Conservation (phyloP, 306 rosid species). For the Herpetospermum pedunculosum region DNA sequence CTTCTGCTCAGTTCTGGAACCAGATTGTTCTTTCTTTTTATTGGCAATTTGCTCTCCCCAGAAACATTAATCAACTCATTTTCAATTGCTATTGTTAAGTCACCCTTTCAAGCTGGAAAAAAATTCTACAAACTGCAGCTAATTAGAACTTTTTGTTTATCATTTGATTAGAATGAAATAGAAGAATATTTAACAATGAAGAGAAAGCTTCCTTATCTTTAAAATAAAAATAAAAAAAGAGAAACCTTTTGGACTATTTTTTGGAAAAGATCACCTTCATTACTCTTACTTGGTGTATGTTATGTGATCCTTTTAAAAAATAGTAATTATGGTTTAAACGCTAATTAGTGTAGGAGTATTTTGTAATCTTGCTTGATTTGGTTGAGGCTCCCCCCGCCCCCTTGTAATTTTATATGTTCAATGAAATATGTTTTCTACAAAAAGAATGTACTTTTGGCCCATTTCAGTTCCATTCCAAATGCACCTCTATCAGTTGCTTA, state of each 20-base stretch:
- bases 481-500: not conserved
- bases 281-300: not conserved
- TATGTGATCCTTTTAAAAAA: not conserved
- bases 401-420: not conserved
- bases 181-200: not conserved
- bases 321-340: not conserved
- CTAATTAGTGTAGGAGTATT: not conserved
- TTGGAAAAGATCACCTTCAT: not conserved
- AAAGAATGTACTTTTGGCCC: not conserved
- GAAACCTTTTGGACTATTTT: not conserved
- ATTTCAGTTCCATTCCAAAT: not conserved
- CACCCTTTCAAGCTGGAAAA: not conserved
- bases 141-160: not conserved
- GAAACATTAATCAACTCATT: not conserved
- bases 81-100: not conserved
- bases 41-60: not conserved
- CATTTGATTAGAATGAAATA: not conserved
- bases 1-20: not conserved
- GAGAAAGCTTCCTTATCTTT: no score
- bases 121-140: not conserved
- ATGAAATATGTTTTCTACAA: not conserved
- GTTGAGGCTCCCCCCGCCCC: not conserved
- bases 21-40: not conserved
- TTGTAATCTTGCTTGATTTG: not conserved
- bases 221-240: not conserved